These are phyloP conservation scores for Biscutella laevigata DNA, from an alignment of 441 rosid species.

Conservation along the genomic window DNA sequence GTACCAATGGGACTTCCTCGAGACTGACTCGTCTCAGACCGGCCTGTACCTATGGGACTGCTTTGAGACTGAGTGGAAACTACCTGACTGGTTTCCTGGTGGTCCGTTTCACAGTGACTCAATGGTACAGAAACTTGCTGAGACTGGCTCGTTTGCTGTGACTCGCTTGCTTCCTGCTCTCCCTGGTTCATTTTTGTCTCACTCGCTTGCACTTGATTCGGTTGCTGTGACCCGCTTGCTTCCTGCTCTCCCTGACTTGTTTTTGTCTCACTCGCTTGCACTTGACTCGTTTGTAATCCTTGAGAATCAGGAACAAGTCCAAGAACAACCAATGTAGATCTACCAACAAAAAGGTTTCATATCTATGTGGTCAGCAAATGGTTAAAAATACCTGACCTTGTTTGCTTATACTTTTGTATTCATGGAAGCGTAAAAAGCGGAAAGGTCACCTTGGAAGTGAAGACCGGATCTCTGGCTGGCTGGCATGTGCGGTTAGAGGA, in stretches of 20 bases:
- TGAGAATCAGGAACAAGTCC: conserved; percentile 62
- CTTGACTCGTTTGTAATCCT: conserved; percentile 20
- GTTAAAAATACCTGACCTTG: not conserved
- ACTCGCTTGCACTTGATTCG: too few species aligned
- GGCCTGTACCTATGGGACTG: not conserved
- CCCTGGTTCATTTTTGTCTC: conserved; percentile 16
- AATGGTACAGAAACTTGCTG: conserved; percentile 18
- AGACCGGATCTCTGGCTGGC: conserved; percentile 66
- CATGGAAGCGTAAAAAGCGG: not conserved
- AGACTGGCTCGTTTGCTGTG: conserved; percentile 18
- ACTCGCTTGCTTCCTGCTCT: conserved; percentile 19
- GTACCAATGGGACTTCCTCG: not conserved
- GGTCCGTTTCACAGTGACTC: conserved; percentile 14
- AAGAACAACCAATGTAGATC: conserved; percentile 70
- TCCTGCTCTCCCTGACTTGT: conserved; percentile 17
- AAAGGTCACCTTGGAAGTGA: conserved; percentile 70
- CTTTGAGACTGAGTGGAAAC: conserved; percentile 2
- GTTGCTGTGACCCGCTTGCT: conserved; percentile 19
- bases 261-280: conserved; percentile 17
- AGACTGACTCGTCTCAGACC: not conserved
- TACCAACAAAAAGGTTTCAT: conserved; percentile 21
- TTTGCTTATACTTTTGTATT: not conserved
- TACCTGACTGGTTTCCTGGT: conserved; percentile 17
- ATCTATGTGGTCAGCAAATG: conserved; percentile 7
- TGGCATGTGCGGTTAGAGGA: conserved; percentile 79